These are phyloP conservation scores for Microdochium trichocladiopsis DNA, from an alignment of 2,329 filamentous ascomycete species.

Conservation along the genomic window DNA sequence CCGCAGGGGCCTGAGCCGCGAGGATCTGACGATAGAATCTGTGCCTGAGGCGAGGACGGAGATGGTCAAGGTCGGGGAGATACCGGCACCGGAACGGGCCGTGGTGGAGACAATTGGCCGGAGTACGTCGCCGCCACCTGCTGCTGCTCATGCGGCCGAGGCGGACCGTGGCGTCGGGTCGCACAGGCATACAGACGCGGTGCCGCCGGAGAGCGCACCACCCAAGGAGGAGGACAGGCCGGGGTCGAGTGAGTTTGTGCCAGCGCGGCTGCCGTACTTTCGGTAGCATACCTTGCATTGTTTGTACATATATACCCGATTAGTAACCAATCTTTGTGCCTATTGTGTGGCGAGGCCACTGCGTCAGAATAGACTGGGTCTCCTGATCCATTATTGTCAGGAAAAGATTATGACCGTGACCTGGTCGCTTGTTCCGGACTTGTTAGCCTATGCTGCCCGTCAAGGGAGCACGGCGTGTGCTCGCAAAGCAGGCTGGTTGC, in stretches of 20 bases:
- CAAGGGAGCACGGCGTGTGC: no score
- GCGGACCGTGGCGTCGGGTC: not conserved
- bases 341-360: no score
- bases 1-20: slow-evolving; percentile 36
- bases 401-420: no score
- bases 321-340: no score
- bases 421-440: no score
- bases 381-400: no score
- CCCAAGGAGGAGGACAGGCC: not conserved
- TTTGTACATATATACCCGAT: no score
- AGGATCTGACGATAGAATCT: slow-evolving; percentile 26
- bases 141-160: not conserved
- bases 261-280: slow-evolving; percentile 52
- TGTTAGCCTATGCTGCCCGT: no score
- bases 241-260: slow-evolving; percentile 36
- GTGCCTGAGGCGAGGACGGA: slow-evolving; percentile 22
- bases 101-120: slow-evolving; percentile 5
- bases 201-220: not conserved
- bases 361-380: no score
- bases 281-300: slow-evolving; percentile 17
- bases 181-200: slow-evolving; percentile 5
- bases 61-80: slow-evolving; percentile 17
- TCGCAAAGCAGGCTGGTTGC: no score
- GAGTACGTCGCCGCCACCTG: not conserved
- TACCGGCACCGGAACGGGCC: slow-evolving; percentile 16